A percentile compares a stretch with the other conserved stretches of the same genome.
Conservation (phyloP, 768 basidiomycete species). For the Collybia sordida region DNA sequence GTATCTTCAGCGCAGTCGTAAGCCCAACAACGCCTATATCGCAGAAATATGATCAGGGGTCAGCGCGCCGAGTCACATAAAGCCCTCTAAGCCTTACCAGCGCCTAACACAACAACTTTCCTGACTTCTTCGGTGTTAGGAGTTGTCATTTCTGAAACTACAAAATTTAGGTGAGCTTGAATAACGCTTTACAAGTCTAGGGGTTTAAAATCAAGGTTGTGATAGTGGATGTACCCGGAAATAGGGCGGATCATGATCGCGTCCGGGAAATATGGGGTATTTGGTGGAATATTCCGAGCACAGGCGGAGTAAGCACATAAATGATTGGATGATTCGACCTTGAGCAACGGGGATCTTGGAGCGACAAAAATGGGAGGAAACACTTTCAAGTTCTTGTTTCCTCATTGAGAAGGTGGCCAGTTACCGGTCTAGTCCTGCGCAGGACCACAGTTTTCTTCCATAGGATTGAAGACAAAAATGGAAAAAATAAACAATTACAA, state of each 20-base stretch:
- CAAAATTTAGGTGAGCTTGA: too few relatives aligned
- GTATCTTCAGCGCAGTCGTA: conserved; percentile 71
- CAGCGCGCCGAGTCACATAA: neutral
- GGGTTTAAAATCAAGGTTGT: neutral
- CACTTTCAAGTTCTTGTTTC: too few relatives aligned
- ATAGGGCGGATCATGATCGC: neutral
- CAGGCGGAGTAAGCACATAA: too few relatives aligned
- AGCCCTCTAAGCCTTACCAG: conserved; percentile 9
- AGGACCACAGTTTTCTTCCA: too few relatives aligned
- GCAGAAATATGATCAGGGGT: neutral
- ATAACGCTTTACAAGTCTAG: too few relatives aligned
- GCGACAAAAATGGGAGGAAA: too few relatives aligned
- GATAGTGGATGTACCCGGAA: neutral
- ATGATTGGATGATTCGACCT: too few relatives aligned
- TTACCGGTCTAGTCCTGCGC: too few relatives aligned
- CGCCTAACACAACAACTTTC: conserved; percentile 19
- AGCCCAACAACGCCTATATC: conserved; percentile 71
- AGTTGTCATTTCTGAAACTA: neutral
- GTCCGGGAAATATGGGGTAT: neutral
- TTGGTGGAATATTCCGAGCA: neutral
- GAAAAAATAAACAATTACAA: too few relatives aligned
- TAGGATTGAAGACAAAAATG: too few relatives aligned
- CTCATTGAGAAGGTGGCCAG: too few relatives aligned
- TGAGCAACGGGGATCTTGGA: too few relatives aligned
- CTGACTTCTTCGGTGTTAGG: neutral